phyloP scores from a whole-genome alignment of 192 early-diverging fungal species.

The Coemansia sp. region DNA sequence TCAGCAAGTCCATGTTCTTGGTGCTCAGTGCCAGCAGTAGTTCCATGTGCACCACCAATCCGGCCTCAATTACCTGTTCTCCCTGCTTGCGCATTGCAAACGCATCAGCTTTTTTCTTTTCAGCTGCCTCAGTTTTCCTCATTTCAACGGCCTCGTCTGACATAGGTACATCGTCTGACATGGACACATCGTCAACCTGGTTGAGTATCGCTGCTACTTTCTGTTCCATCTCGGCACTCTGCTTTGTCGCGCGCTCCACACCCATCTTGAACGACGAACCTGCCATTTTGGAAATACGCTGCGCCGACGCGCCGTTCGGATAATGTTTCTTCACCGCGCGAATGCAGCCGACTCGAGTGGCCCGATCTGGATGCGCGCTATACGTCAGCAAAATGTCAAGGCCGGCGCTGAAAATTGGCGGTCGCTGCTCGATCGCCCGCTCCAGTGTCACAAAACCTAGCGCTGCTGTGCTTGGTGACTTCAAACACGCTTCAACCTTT shows the following conservation, averaged over 20 bases:
- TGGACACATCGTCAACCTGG: conserved; percentile 1
- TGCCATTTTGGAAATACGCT: conserved; percentile 1
- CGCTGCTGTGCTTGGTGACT: conserved; percentile 22
- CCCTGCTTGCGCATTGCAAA: conserved; percentile 19
- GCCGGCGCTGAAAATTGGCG: conserved; percentile 36
- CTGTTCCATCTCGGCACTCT: neutral
- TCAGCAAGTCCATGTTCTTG: conserved; percentile 36
- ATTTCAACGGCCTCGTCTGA: neutral
- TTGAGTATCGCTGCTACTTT: neutral
- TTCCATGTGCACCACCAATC: conserved; percentile 30
- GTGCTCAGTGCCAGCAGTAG: conserved; percentile 48
- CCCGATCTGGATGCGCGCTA: conserved; percentile 31
- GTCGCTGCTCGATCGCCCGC: conserved; percentile 46
- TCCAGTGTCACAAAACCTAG: conserved; percentile 40
- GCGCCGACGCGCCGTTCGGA: conserved; percentile 4
- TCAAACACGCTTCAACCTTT: conserved; percentile 33
- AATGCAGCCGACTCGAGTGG: conserved; percentile 47
- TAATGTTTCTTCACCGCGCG: conserved; percentile 50
- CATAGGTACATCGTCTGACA: neutral
- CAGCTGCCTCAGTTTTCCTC: conserved; percentile 3
- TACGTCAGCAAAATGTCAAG: conserved; percentile 37
- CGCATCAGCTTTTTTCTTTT: conserved; percentile 17
- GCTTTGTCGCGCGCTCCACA: neutral
- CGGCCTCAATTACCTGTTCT: conserved; percentile 20
- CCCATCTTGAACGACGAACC: conserved; percentile 1